phyloP scores from a whole-genome alignment of 768 basidiomycete genomes.

The Kwoniella heveanensis region DNA sequence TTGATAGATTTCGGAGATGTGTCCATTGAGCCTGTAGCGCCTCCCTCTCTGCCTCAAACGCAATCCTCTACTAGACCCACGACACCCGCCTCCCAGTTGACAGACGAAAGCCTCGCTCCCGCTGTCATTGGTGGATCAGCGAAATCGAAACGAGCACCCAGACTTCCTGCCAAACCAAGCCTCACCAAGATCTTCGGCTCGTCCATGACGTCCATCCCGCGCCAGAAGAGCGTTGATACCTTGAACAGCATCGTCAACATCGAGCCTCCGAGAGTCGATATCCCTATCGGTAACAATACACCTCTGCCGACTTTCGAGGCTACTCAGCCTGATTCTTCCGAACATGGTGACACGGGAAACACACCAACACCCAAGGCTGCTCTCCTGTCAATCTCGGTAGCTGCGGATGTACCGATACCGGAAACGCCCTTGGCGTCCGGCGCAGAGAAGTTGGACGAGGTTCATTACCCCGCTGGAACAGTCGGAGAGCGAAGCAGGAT shows the following conservation, averaged over 20 bases:
- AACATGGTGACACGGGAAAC: background rate
- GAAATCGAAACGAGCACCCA: slow-evolving; percentile 24
- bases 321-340: background rate
- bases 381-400: background rate
- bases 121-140: background rate
- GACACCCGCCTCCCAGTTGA: background rate
- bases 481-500: slow-evolving; percentile 33
- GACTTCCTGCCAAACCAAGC: slow-evolving; percentile 37
- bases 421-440: slow-evolving; percentile 2
- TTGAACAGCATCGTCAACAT: slow-evolving; percentile 27
- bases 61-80: slow-evolving; percentile 2
- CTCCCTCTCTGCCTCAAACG: background rate
- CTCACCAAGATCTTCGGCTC: slow-evolving; percentile 35
- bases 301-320: slow-evolving; percentile 31
- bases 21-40: slow-evolving; percentile 15
- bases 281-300: slow-evolving; percentile 21
- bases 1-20: slow-evolving; percentile 46
- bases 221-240: slow-evolving; percentile 13
- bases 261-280: slow-evolving; percentile 43
- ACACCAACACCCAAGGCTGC: background rate
- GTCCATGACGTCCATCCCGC: slow-evolving; percentile 4
- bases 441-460: slow-evolving; percentile 23
- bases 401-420: slow-evolving; percentile 7
- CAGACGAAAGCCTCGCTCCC: slow-evolving; percentile 1
- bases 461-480: slow-evolving; percentile 31